Conservation (phyloP, 441 rosid genomes). For the Iberis amara region DNA sequence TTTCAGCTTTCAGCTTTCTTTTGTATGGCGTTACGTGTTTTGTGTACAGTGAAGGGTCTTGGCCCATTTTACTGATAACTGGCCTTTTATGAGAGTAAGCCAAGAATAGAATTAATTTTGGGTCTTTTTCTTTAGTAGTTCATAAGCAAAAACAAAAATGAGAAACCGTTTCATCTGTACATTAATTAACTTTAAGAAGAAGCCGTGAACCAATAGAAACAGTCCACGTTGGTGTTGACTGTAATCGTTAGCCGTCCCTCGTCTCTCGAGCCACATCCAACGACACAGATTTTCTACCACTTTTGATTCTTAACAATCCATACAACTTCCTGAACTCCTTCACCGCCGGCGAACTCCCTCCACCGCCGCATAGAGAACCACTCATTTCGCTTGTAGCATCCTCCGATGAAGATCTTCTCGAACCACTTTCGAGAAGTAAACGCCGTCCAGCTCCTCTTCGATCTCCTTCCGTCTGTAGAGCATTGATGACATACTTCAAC, state of each 20-base stretch:
- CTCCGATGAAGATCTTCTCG: constrained; percentile 36
- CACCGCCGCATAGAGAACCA: constrained; percentile 40
- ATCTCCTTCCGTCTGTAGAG: constrained; percentile 43
- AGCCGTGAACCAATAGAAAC: constrained; percentile 5
- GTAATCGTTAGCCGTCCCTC: constrained; percentile 26
- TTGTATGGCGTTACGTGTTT: too few relatives aligned
- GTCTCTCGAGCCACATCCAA: constrained; percentile 30
- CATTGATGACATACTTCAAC: constrained; percentile 41
- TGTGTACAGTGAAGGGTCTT: too few relatives aligned
- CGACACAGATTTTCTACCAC: constrained; percentile 40
- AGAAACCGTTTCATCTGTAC: too few relatives aligned
- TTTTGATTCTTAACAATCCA: constrained; percentile 55
- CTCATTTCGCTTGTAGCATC: constrained; percentile 32
- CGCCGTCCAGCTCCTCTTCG: constrained; percentile 45
- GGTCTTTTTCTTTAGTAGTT: too few relatives aligned
- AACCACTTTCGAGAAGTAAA: constrained; percentile 13
- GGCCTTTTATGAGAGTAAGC: too few relatives aligned
- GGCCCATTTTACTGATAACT: too few relatives aligned
- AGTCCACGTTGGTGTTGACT: constrained; percentile 17
- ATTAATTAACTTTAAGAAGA: too few relatives aligned
- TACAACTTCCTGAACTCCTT: constrained; percentile 65
- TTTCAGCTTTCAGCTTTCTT: too few relatives aligned
- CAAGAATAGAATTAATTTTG: too few relatives aligned
- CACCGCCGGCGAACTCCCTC: constrained; percentile 42
- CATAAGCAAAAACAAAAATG: too few relatives aligned